Conservation (phyloP, 2,329 filamentous ascomycete species). For the Aspergillus caelatus region DNA sequence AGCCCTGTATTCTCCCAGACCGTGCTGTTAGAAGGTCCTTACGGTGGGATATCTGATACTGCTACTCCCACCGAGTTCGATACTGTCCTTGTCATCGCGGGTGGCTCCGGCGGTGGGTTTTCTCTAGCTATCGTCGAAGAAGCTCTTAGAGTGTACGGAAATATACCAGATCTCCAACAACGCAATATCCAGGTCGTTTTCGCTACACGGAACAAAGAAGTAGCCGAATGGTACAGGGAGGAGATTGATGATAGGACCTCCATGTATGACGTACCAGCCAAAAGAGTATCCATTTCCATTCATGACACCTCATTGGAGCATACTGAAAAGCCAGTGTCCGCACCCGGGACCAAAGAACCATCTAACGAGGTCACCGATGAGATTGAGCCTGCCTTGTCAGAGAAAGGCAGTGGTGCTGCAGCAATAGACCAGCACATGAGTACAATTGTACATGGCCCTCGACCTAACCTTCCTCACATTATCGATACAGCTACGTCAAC, state of each 20-base stretch:
- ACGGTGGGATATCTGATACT: slow-evolving; percentile 53
- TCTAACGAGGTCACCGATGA: not conserved
- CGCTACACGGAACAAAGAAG: slow-evolving; percentile 6
- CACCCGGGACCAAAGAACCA: not conserved
- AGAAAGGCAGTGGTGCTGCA: not conserved
- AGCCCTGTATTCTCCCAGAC: slow-evolving; percentile 42
- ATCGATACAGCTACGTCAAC: slow-evolving; percentile 13
- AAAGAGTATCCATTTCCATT: slow-evolving; percentile 18
- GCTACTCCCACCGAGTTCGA: slow-evolving; percentile 44
- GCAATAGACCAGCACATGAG: not conserved
- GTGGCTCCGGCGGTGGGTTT: slow-evolving; percentile 61
- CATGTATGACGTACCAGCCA: slow-evolving; percentile 4
- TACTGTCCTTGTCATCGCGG: slow-evolving; percentile 53
- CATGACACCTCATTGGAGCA: slow-evolving; percentile 16
- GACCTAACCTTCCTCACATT: slow-evolving; percentile 38
- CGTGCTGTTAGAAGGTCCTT: slow-evolving; percentile 62
- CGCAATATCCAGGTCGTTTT: slow-evolving; percentile 17
- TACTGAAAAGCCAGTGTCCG: not conserved
- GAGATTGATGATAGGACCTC: slow-evolving; percentile 9
- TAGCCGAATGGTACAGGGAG: slow-evolving; percentile 17
- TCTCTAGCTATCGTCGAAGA: slow-evolving; percentile 54
- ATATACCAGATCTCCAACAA: not conserved
- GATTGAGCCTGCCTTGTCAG: not conserved
- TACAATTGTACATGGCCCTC: slow-evolving; percentile 8
- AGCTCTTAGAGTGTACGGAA: slow-evolving; percentile 20